Conservation (phyloP, 2,329 filamentous ascomycete species). For the Dryadomyces quercus-mongolicae region DNA sequence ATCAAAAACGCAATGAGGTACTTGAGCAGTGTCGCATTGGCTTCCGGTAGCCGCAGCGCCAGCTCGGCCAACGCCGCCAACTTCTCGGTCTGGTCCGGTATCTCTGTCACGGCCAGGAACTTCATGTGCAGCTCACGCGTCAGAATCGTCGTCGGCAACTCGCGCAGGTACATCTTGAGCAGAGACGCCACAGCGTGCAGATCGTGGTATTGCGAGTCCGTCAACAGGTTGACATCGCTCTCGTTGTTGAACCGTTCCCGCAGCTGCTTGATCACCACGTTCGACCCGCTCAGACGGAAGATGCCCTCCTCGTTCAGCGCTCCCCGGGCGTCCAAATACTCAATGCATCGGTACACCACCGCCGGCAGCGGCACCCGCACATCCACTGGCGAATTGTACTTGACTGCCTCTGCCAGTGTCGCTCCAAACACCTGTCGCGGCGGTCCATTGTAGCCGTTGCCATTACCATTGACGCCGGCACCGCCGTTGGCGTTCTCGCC, state of each 20-base stretch:
- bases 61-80: constrained; percentile 64
- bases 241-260: constrained; percentile 90
- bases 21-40: constrained; percentile 71
- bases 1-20: constrained; percentile 83
- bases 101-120: constrained; percentile 74
- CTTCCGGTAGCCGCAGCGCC: constrained; percentile 65
- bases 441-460: constrained; percentile 25
- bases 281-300: constrained; percentile 93
- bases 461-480: constrained; percentile 33
- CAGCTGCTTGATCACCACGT: constrained; percentile 80
- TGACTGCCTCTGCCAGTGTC: constrained; percentile 73
- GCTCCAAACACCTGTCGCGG: constrained; percentile 72
- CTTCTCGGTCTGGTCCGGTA: constrained; percentile 64
- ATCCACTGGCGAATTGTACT: constrained; percentile 62
- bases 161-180: constrained; percentile 85
- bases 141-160: constrained; percentile 81
- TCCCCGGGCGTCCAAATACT: constrained; percentile 76
- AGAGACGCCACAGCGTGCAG: constrained; percentile 92
- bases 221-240: constrained; percentile 77
- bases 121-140: constrained; percentile 83
- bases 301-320: constrained; percentile 85
- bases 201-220: constrained; percentile 78
- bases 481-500: constrained; percentile 26
- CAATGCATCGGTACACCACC: constrained; percentile 89
- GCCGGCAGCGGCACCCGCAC: constrained; percentile 69